Base-by-base conservation (phyloP, 2,329 filamentous ascomycete genomes). In the Hymenoscyphus fraxineus region DNA sequence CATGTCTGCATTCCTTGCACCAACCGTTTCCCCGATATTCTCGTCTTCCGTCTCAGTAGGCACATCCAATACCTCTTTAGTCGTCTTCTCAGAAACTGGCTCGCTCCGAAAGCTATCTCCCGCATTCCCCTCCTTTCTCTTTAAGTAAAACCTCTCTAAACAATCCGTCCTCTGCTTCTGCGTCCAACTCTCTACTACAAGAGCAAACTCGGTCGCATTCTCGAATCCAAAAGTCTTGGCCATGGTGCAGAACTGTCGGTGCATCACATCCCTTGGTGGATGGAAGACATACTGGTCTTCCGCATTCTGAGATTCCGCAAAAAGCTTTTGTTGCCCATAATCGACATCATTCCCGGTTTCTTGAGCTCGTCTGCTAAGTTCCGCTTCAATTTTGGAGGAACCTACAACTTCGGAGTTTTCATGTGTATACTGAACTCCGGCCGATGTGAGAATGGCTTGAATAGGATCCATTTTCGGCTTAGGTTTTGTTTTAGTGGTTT, bases 371-470 rank as follows among this genome's bases (percentile, higher is more conserved):
- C 88, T 88, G 57, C 90, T 93, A 5, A 99, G 84, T 64, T 89
- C 86, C 68, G 91, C 89, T 78, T 99, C 95, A n/a, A 97, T 85
- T 70, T 90, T 92, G n/a, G 90, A 95, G 0, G 92, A 89, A 12
- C 95, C 95, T 64, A 99, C 86, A 15, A 99, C 93, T 77, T 99
- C 93, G 1, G 91, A 92, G 75, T 99, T 99, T 71, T 98, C 91
- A 74, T 99, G 95, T 0, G 93, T 96, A 76, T 99, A 99, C 73
- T 95, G 88, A 0, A 99, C 93, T 1, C 95, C 95, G 0, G 91
- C 93, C 7, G 88, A 87, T 2, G 91, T 87, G 0, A 99, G 85
- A 67, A 99, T 98, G 1, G 93, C 95, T 70, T 94, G 90, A 39
- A 98, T 84, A 0, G 92, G 89, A 72, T 98, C 92, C 58, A 65